Conservation (phyloP, 176 grass and related monocot species). For the Sorghum bicolor region DNA sequence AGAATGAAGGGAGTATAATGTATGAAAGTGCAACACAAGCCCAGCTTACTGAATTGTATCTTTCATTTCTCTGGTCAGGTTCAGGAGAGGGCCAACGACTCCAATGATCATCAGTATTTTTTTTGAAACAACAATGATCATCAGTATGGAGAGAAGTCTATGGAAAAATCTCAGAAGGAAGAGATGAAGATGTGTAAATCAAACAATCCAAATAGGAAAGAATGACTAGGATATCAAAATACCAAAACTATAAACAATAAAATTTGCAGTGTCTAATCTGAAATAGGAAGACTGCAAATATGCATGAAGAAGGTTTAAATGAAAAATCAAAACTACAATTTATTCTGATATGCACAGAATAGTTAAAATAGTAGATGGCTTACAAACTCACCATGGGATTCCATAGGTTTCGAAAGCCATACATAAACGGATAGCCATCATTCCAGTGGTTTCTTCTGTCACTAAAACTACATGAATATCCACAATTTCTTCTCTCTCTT, state of each 20-base stretch:
- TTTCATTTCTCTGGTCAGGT: neutral
- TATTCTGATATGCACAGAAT: neutral
- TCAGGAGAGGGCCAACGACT: neutral
- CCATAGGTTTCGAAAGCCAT: neutral
- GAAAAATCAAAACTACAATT: neutral
- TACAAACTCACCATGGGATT: conserved; percentile 15
- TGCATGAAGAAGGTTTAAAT: neutral
- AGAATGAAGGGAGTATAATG: too few species aligned
- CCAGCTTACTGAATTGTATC: neutral
- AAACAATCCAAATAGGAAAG: neutral
- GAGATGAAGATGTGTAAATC: conserved; percentile 5
- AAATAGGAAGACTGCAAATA: neutral
- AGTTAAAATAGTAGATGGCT: neutral
- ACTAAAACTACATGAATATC: neutral
- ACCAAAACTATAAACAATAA: conserved; percentile 11
- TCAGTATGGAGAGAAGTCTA: conserved; percentile 1
- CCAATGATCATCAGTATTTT: neutral
- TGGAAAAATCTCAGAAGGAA: conserved; percentile 14
- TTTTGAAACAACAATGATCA: neutral
- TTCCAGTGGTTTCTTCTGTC: neutral
- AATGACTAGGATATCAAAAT: neutral
- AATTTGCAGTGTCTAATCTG: neutral
- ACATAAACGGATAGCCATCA: neutral
- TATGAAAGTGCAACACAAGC: neutral
- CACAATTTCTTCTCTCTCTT: neutral